Base-by-base conservation (phyloP, 2,329 filamentous ascomycete genomes). In the Leptographium procerum region DNA sequence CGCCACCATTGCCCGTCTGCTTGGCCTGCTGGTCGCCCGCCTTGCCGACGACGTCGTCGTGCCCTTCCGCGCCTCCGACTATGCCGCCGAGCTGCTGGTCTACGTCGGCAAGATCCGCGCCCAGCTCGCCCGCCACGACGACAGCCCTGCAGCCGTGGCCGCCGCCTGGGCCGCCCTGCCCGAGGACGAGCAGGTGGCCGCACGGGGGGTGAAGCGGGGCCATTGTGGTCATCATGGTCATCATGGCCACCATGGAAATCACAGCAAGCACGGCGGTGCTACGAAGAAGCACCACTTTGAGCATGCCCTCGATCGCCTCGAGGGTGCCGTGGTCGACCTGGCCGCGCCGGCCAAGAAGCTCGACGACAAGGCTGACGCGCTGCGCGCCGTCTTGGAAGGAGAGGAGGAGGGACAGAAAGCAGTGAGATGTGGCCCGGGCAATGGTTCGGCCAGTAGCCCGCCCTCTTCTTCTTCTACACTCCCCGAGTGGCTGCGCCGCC, bases 401-500 rank as follows among this genome's bases (percentile, higher is more conserved):
- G 33, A 29, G 10, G 45, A 26, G n/a, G n/a, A n/a, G n/a, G n/a
- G n/a, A n/a, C n/a, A n/a, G n/a, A n/a, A n/a, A n/a, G n/a, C n/a
- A n/a, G n/a, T n/a, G n/a, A n/a, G n/a, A n/a, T n/a, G n/a, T n/a
- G n/a, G n/a, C n/a, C n/a, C n/a, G n/a, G n/a, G n/a, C n/a, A n/a
- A n/a, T n/a, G n/a, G n/a, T n/a, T n/a, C n/a, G n/a, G n/a, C n/a
- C n/a, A n/a, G n/a, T n/a, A n/a, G n/a, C n/a, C n/a, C n/a, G n/a
- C 45, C 7, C 11, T 48, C 47, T 8, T 10, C 33, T 19, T 22
- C 9, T 13, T 47, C 34, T 11, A n/a, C 57, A 9, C 19, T 58
- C n/a, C 58, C 59, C 33, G 48, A 29, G 0, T 94, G 89, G 89
- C 94, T 89, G 84, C 83, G 86, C 64, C 85, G 84, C 62, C 64